Base-by-base conservation (phyloP, 2,329 filamentous ascomycete species). In the Arthrobotrys pseudoclavata region DNA sequence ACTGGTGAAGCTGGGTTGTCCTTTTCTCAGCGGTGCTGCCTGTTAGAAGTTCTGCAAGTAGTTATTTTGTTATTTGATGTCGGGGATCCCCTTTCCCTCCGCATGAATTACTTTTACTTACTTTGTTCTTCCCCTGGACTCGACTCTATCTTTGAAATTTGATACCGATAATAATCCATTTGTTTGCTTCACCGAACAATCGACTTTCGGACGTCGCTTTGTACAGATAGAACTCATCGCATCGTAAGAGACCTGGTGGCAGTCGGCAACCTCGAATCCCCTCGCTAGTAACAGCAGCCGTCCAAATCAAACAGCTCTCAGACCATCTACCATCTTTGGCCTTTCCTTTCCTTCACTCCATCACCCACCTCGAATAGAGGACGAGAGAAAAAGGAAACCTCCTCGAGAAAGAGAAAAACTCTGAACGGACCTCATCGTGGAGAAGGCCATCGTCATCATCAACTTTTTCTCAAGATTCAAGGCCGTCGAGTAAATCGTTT, bases 21-120 rank as follows among this genome's bases (percentile, higher is more conserved):
- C 40, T 50, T 63, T 63, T 52, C 34, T 42, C 47, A 50, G 52
- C 64, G 40, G 55, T 57, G 66, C 53, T 71, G 68, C 45, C 57
- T 71, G 68, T 40, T 55, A 3, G 40, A 15, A 52, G 31, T 24
- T 48, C 26, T 64, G 47, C 37, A 22, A 24, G 50, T 68, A 34
- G n/a, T 55, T 48, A 45, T 67, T 67, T 66, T 9, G 42, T 18
- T 45, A 45, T 20, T 9, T 45, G 42, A 1, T 45, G 6, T 45
- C 20, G n/a, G 34, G 42, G 42, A 29, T 63, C 68, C 57, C 68
- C 47, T 57, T 63, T 71, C 24, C 2, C 20, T 37, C 12, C 40
- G 48, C 47, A 42, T 67, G 10, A 37, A 53, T 42, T 20, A 2
- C 31, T 18, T 22, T 29, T 29, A 34, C 31, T 9, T 34, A 34